A percentile compares a stretch with the other conserved stretches of the same genome.
These are phyloP conservation scores for Sequoia sempervirens DNA, from an alignment of 75 land plant species.

Conservation along the genomic window DNA sequence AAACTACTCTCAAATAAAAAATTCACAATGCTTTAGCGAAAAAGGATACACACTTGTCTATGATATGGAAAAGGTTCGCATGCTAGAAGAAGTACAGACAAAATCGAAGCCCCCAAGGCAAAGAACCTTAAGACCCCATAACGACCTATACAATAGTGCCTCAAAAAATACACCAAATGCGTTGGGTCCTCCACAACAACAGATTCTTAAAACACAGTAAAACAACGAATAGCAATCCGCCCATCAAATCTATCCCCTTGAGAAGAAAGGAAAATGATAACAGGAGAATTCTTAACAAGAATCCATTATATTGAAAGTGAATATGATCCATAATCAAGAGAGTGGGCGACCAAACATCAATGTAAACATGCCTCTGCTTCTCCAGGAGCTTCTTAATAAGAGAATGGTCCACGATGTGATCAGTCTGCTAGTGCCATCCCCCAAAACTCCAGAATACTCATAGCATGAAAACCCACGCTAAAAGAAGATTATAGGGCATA, in stretches of 20 bases:
- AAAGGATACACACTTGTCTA: no score
- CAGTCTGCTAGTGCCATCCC: no score
- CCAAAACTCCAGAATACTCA: no score
- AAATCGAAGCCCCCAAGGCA: constrained; percentile 53
- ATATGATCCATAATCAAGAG: constrained; percentile 82
- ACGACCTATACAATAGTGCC: constrained; percentile 63
- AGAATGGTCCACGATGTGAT: no score
- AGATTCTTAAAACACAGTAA: constrained; percentile 86
- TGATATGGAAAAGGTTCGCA: constrained; percentile 75
- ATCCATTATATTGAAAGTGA: constrained; percentile 93
- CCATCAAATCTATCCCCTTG: constrained; percentile 74
- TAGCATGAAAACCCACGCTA: no score
- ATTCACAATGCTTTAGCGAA: no score
- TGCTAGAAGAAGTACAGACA: constrained; percentile 45
- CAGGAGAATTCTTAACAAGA: constrained; percentile 63
- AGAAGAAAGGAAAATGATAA: constrained; percentile 55
- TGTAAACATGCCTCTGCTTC: no score
- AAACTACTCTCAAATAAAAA: no score
- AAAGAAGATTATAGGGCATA: no score
- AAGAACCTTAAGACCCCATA: constrained; percentile 28
- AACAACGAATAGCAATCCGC: constrained; percentile 65
- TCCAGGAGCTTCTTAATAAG: no score
- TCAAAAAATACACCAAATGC: constrained; percentile 77
- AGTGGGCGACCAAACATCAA: no score
- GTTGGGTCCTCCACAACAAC: constrained; percentile 85